Evolutionary conservation across 768 basidiomycete genomes (phyloP), one percentile per base, ranked within the genome.

Genomic region (Pleurotus tuber-regium): DNA sequence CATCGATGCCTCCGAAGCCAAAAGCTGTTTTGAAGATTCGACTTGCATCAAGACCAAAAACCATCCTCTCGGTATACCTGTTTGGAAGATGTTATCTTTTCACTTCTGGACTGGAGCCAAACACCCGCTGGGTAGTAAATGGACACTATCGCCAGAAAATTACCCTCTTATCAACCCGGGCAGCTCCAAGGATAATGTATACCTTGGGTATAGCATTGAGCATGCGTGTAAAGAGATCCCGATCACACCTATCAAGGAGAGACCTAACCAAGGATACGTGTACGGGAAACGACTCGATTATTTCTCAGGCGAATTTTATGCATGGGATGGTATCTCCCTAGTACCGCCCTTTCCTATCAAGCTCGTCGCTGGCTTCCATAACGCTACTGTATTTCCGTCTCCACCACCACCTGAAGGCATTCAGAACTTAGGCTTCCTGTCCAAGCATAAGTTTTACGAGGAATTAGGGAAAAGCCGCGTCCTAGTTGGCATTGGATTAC

Each of bases 61-160:
- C 3, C 66, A 70, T 49, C 69, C 69, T 1, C 50, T 43, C 1
- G 70, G 69, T 8, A 69, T 72, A 24, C 69, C 70, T 1, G 63
- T 62, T 9, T 72, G 70, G 70, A 72, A 69, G 51, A 59, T 70
- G 3, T 67, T 72, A 38, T 60, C 67, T 19, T 64, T 67, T 26
- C 58, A 59, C 43, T 70, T 55, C 54, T 61, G 64, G 62, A 52
- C 58, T 11, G 33, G 33, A 10, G 33, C 53, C 18, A 41, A 31
- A n/a, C 47, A 46, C 9, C 58, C 64, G 1, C 53, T 59, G 7
- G 63, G 57, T 29, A 60, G 62, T 6, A 61, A 65, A 54, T 70
- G 69, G 70, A 65, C 68, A 7, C 50, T 70, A n/a, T 62, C 64
- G 8, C 66, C 68, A 10, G 67, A 68, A 31, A 54, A 55, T 25